Conservation (phyloP, 2,329 filamentous ascomycete species). For the Teratosphaeria zuluensis region DNA sequence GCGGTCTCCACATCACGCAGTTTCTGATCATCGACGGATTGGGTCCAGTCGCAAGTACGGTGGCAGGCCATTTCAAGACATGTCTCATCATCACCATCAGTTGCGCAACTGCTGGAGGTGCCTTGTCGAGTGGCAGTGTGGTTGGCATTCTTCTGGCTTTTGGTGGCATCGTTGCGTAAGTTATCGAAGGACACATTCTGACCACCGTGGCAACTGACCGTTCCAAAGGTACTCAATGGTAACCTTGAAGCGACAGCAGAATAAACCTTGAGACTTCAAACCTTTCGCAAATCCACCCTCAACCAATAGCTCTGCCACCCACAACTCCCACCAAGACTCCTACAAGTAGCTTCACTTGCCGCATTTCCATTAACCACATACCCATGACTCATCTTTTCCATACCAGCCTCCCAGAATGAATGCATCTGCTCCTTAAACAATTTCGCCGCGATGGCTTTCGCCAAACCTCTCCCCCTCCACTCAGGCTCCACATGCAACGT, state of each 20-base stretch:
- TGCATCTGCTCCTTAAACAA: slow-evolving; percentile 44
- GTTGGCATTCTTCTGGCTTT: slow-evolving; percentile 22
- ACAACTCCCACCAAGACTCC: slow-evolving; percentile 48
- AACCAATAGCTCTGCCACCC: slow-evolving; percentile 37
- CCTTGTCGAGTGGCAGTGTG: slow-evolving; percentile 19
- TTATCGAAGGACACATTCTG: background rate
- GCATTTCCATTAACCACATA: slow-evolving; percentile 55
- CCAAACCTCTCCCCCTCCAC: slow-evolving; percentile 53
- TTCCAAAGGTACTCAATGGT: background rate
- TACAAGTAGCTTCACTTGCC: slow-evolving; percentile 53
- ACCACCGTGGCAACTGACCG: background rate
- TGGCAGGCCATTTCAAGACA: slow-evolving; percentile 28
- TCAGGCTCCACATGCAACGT: slow-evolving; percentile 51
- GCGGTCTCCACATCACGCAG: slow-evolving; percentile 47
- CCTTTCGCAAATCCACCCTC: slow-evolving; percentile 31
- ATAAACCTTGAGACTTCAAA: background rate
- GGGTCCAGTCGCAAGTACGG: slow-evolving; percentile 25
- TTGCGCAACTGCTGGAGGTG: slow-evolving; percentile 19
- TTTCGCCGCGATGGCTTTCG: slow-evolving; percentile 50
- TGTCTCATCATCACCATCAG: slow-evolving; percentile 24
- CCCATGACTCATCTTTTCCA: slow-evolving; percentile 45
- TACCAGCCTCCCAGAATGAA: slow-evolving; percentile 25
- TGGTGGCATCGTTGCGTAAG: slow-evolving; percentile 24
- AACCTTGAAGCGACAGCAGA: background rate
- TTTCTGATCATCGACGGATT: slow-evolving; percentile 26